Evolutionary conservation across 345 rosid species (phyloP).

Genomic region (Euphorbia lathyris): DNA sequence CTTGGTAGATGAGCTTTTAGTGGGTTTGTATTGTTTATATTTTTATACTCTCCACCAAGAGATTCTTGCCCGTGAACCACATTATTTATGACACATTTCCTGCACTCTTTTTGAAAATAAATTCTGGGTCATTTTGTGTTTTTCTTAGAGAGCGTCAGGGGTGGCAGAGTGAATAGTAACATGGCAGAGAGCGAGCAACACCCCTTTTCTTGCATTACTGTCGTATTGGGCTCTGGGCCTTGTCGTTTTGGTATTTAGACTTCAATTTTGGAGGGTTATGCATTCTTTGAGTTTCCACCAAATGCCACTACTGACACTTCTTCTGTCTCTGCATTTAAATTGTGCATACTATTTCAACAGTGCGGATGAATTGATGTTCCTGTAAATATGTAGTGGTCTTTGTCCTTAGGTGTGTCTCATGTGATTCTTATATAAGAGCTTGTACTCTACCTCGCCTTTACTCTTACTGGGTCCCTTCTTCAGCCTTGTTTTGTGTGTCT

Average conservation of each 20-base stretch:
- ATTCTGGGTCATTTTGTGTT: conserved; percentile 7
- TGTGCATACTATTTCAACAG: conserved; percentile 22
- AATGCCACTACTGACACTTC: conserved; percentile 9
- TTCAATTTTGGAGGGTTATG: conserved; percentile 6
- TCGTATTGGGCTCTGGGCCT: conserved; percentile 14
- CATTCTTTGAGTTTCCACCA: conserved; percentile 8
- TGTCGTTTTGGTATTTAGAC: conserved; percentile 8
- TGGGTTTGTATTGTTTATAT: neutral
- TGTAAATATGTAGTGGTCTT: neutral
- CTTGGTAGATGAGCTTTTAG: conserved; percentile 7
- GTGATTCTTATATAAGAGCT: neutral
- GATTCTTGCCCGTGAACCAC: conserved; percentile 57
- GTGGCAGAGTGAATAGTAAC: conserved; percentile 15
- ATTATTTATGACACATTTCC: conserved; percentile 21
- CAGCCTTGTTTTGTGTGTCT: neutral
- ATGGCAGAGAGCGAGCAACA: conserved; percentile 10
- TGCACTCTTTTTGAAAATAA: neutral
- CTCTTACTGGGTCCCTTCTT: conserved; percentile 14
- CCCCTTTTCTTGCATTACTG: conserved; percentile 11
- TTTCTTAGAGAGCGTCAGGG: conserved; percentile 26
- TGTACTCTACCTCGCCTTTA: conserved; percentile 16
- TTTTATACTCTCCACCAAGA: conserved; percentile 29
- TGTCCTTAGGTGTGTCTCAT: neutral
- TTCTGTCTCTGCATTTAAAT: conserved; percentile 9
- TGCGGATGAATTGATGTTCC: conserved; percentile 12